phyloP scores from a whole-genome alignment of 2,329 filamentous ascomycete species.

The Uncinocarpus reesii region DNA sequence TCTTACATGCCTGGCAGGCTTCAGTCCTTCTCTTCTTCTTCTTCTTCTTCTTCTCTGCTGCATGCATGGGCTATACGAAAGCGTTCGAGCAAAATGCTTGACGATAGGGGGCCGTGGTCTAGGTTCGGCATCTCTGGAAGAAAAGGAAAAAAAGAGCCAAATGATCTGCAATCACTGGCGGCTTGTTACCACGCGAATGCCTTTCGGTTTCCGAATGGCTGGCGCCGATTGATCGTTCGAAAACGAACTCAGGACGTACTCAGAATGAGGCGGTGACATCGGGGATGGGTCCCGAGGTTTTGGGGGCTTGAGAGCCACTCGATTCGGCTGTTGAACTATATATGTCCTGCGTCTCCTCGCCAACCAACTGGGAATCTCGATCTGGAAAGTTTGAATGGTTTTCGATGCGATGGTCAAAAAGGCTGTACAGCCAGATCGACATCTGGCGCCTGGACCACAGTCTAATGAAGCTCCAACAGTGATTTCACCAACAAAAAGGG shows the following conservation, averaged over 20 bases:
- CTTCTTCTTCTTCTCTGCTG: not conserved
- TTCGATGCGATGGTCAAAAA: not conserved
- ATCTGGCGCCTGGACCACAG: slow-evolving; percentile 4
- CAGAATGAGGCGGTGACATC: slow-evolving; percentile 12
- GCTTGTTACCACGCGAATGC: slow-evolving; percentile 1
- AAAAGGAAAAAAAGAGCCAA: too few species aligned
- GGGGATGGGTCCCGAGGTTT: not conserved
- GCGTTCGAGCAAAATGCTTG: not conserved
- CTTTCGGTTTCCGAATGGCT: not conserved
- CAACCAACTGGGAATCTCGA: not conserved
- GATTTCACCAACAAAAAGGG: not conserved
- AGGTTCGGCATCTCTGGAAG: not conserved
- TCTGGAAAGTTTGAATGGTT: not conserved
- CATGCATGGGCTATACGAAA: not conserved
- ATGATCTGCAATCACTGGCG: not conserved
- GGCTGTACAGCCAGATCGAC: slow-evolving; percentile 1
- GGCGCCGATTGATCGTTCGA: not conserved
- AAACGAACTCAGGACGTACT: not conserved
- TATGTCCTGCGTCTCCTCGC: not conserved
- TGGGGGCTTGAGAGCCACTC: slow-evolving; percentile 4
- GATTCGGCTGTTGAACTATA: slow-evolving; percentile 1
- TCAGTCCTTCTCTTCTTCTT: not conserved
- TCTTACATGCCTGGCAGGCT: not conserved
- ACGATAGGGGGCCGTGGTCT: not conserved
- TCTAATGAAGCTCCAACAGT: not conserved